Base-by-base conservation (phyloP, 208 protist genomes). In the Trypanosoma brucei region DNA sequence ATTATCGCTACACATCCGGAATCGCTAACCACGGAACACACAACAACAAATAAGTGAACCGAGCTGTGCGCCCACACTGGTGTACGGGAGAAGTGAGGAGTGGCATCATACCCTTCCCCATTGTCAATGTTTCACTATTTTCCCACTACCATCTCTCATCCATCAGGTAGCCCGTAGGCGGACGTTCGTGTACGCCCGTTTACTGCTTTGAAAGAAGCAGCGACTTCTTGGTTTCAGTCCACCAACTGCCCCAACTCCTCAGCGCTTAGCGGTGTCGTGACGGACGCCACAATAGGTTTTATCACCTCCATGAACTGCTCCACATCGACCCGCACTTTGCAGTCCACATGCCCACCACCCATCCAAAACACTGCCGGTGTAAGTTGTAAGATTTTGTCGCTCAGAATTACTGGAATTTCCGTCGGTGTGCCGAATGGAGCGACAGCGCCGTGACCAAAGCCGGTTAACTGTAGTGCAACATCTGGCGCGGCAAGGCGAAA, bases 291-390 rank as follows among this genome's bases (percentile, higher is more conserved):
- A 35, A 90, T 76, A 11, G 84, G 78, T 31, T 83, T 67, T 36
- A 84, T 46, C 59, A 85, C 75, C 0, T 73, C 44, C 8, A 86
- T 59, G 48, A 88, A 92, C 68, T 94, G 81, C 30, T 59, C 74
- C 45, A 82, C 58, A 49, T 94, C 74, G 0, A 94, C 70, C 35
- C 81, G 59, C 34, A 76, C 62, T 65, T 94, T 94, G 78, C 88
- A 94, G 65, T 90, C 81, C n/a, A 89, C 68, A 66, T 94, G 82
- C 0, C 88, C 88, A 35, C 82, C 88, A 53, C 88, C 88, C 14
- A 92, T 73, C 79, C 82, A 92, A 55, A 94, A 79, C 7, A 68
- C 46, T 33, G 67, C 51, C 2, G 88, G 88, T 8, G 76, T 54
- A 5, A 94, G 75, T 31, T 72, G 3, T 35, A 59, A 36, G 13